Conservation (phyloP, 768 basidiomycete species). For the Boletus sensibilis region DNA sequence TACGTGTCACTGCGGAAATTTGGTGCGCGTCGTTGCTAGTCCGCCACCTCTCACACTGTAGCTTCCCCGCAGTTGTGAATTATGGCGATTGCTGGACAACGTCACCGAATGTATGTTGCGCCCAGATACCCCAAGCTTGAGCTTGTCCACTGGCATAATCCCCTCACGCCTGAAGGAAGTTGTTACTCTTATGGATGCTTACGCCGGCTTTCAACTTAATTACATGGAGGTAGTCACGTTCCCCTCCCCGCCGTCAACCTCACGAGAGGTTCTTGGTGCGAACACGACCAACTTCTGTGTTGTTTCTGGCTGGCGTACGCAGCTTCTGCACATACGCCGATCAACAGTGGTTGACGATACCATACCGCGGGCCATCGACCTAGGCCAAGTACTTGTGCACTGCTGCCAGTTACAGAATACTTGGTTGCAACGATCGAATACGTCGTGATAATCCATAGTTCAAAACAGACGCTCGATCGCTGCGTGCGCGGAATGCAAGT, state of each 20-base stretch:
- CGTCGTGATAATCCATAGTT: neutral
- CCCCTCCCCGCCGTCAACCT: neutral
- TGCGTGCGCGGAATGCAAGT: neutral
- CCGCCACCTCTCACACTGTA: neutral
- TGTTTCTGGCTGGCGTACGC: neutral
- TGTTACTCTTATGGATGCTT: neutral
- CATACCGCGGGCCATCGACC: neutral
- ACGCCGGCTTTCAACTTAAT: neutral
- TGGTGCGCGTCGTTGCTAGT: neutral
- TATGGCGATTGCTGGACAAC: neutral
- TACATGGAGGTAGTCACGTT: neutral
- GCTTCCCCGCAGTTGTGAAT: neutral
- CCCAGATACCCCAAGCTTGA: neutral
- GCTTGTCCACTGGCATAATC: neutral
- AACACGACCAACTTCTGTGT: neutral
- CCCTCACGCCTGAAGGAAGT: no score
- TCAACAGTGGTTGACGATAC: neutral
- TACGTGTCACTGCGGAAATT: slow-evolving; percentile 21
- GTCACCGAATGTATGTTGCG: neutral
- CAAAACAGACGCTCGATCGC: neutral
- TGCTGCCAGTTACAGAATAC: neutral
- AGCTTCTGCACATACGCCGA: neutral
- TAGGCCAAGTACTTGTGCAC: neutral
- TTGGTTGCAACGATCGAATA: neutral
- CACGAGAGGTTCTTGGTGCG: neutral